Evolutionary conservation across 345 rosid species (phyloP), one percentile per base, ranked within the genome.

Genomic region (Barbarea vulgaris): DNA sequence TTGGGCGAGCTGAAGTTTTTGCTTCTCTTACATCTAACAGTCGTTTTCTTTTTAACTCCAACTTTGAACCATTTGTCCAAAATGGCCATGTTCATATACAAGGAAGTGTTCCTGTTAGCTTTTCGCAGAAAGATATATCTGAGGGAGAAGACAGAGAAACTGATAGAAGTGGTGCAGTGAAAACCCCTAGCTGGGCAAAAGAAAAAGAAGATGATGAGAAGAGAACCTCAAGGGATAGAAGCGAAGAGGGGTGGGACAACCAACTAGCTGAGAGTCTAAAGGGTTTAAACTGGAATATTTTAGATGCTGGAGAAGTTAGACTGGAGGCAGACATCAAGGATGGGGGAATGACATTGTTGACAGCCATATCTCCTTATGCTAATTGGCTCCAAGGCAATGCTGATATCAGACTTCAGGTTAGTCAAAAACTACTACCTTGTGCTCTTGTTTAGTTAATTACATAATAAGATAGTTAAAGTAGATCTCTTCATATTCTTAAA

Each of bases 41-140:
- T 69, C 97, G 97, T 73, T 89, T 94, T 81, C 84, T 94, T 54
- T 94, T 94, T 83, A 94, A 91, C 81, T 97, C 99, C 48, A 94
- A 90, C 83, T 88, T 90, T 48, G 97, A 90, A 81, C 99, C 99
- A 48, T 59, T 80, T 56, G 76, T 94, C 76, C 97, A 91, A 76
- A 91, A 84, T 82, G 99, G 99, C n/a, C 96, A 94, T 78, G 99
- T 94, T 30, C 96, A 94, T 77, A 71, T 94, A 76, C 96, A 94
- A 83, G 99, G 99, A 64, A 94, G 97, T 82, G 85, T 94, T 72
- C 99, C 99, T 48, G 83, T 94, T 74, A 87, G 75, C 51, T 87
- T 94, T 65, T 86, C 85, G 19, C 95, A 85, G 73, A 90, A 82
- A 76, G 81, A 70, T 62, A 62, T 68, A 15, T 60, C 82, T 27